Base-by-base conservation (phyloP, 495 filamentous ascomycete species). In the Xanthoparmelia taractica region DNA sequence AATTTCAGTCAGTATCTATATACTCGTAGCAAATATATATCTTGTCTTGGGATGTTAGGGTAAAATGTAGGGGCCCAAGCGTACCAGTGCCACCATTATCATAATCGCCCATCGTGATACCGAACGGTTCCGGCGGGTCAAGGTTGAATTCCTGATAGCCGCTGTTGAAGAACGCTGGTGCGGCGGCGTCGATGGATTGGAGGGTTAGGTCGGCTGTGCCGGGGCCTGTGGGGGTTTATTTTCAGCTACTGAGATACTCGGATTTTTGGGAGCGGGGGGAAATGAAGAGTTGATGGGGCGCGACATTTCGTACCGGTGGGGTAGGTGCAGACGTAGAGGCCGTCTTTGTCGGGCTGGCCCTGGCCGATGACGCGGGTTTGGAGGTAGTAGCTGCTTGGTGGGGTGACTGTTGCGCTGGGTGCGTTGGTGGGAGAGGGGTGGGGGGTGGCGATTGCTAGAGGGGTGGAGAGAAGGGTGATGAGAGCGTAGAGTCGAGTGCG, bases 301-400 rank as follows among this genome's bases (percentile, higher is more conserved):
- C 23, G 0, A 18, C n/a, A n/a, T 10, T 23, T 10, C 40, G n/a
- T 37, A 68, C 66, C 79, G 10, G 77, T 79, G 72, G 81, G 78
- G 63, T 80, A 81, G 65, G 72, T 66, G n/a, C 73, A 71, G 54
- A 80, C 71, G 48, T 76, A 81, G 58, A 81, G 78, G 58, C 75
- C 63, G 0, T 72, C 61, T 2, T 69, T 37, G 61, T 72, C 72
- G 13, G 43, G 55, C 29, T 76, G 68, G 20, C 69, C 73, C 25
- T 38, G 54, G 33, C 56, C 34, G n/a, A 54, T 50, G 45, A 69
- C 67, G 4, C 66, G 65, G 12, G 77, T 78, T 71, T 79, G 79
- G 34, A 82, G 71, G 58, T 74, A 69, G 68, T 80, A 82, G 23
- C 68, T 62, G 27, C 69, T 69, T 5, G 63, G 57, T 36, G 69